phyloP scores from a whole-genome alignment of 1,284 basidiomycete genomes.

The Xanthoconium separans region DNA sequence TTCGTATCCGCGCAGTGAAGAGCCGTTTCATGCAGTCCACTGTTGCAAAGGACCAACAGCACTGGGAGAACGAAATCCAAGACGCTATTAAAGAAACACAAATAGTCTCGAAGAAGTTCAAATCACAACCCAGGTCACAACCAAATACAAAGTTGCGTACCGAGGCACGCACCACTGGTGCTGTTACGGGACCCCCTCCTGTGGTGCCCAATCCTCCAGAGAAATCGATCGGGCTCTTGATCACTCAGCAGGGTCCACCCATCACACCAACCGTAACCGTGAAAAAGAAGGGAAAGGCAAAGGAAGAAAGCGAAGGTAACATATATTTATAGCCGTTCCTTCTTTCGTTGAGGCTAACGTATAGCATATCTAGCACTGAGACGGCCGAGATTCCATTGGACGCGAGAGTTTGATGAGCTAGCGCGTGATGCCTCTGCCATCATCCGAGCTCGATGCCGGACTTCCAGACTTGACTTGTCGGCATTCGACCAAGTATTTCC shows the following conservation, averaged over 20 bases:
- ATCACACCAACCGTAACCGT: conserved; percentile 20
- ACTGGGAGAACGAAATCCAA: conserved; percentile 63
- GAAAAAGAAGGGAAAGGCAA: conserved; percentile 41
- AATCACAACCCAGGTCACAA: conserved; percentile 31
- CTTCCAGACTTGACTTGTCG: conserved; percentile 62
- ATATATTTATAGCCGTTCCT: conserved; percentile 9
- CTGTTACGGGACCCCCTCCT: conserved; percentile 34
- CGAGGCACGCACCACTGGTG: conserved; percentile 10
- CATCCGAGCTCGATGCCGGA: conserved; percentile 74
- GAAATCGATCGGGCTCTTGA: conserved; percentile 53
- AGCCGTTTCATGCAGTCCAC: conserved; percentile 55
- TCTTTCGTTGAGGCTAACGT: conserved; percentile 10
- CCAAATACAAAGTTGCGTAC: conserved; percentile 25
- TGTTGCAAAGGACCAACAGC: conserved; percentile 45
- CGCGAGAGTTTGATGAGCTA: conserved; percentile 81
- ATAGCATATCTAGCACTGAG: conserved; percentile 31
- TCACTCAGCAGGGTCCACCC: conserved; percentile 56
- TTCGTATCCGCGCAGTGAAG: conserved; percentile 54
- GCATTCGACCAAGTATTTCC: conserved; percentile 80
- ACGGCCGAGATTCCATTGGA: conserved; percentile 79
- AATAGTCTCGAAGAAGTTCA: conserved; percentile 44
- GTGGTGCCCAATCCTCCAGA: conserved; percentile 45
- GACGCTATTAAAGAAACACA: conserved; percentile 56
- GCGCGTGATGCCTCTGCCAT: conserved; percentile 82
- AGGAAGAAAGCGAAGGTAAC: conserved; percentile 33